These are phyloP conservation scores for Corniculantispora saksenae DNA, from an alignment of 2,329 filamentous ascomycete genomes.

Conservation along the genomic window DNA sequence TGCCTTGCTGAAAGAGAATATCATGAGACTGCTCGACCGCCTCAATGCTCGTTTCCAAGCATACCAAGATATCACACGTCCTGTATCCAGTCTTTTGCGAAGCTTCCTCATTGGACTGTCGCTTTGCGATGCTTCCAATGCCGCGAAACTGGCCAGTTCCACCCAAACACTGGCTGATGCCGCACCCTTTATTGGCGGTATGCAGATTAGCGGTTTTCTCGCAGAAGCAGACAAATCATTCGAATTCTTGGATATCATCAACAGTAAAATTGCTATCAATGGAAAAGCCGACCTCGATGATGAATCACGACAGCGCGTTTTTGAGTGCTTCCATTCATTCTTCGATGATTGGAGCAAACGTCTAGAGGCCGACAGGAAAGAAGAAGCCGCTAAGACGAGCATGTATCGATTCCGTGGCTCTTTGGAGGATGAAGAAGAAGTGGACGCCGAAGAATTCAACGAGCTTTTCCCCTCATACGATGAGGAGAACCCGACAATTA, in stretches of 20 bases:
- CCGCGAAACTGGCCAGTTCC: slow-evolving; percentile 40
- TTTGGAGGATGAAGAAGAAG: slow-evolving; percentile 73
- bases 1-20: slow-evolving; percentile 53
- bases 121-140: slow-evolving; percentile 50
- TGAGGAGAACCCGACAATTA: slow-evolving; percentile 41
- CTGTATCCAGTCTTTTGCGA: slow-evolving; percentile 75
- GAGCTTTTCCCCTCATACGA: slow-evolving; percentile 81
- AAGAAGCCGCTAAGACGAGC: slow-evolving; percentile 71
- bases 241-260: slow-evolving; percentile 54
- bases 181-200: slow-evolving; percentile 59
- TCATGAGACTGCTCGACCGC: slow-evolving; percentile 70
- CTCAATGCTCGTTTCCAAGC: slow-evolving; percentile 70
- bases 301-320: slow-evolving; percentile 55
- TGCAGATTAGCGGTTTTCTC: slow-evolving; percentile 5
- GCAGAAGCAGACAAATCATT: slow-evolving; percentile 33
- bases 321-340: slow-evolving; percentile 69
- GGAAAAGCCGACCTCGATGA: slow-evolving; percentile 43
- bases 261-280: slow-evolving; percentile 47
- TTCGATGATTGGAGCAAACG: slow-evolving; percentile 80
- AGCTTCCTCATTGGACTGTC: slow-evolving; percentile 76
- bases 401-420: slow-evolving; percentile 83
- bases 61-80: slow-evolving; percentile 83
- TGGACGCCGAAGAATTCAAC: slow-evolving; percentile 72
- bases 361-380: slow-evolving; percentile 73
- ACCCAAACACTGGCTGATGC: slow-evolving; percentile 43